Base-by-base conservation (phyloP, 805 yeast species). In the Candida bentonensis region DNA sequence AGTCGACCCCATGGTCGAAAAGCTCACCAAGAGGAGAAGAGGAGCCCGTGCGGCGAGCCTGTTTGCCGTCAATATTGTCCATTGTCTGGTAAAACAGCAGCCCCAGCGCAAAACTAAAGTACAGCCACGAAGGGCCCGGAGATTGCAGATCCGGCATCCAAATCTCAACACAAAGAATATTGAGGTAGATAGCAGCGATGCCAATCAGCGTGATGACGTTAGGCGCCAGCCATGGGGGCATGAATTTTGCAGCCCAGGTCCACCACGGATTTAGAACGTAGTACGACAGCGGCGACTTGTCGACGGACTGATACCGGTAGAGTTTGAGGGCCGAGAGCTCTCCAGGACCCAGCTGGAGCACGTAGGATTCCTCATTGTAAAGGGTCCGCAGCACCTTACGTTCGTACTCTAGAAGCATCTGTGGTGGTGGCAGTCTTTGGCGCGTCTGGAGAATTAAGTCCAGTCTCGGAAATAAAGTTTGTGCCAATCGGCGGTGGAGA, bases 41-140 rank as follows among this genome's bases (percentile, higher is more conserved):
- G 62, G 86, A 94, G n/a, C 94, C 94, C 1, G 96, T 88, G 56
- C 89, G 76, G 58, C 97, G 77, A 15, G 96, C 96, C 61, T 88
- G 97, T 50, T 82, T 74, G 3, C 97, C 97, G 62, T 88, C 97
- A 62, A 95, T 83, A 0, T 95, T 95, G 61, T 88, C 97, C 60
- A 88, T 86, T 0, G 96, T 88, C 60, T 88, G 97, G 61, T 88
- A 88, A 72, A 87, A 66, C 58, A 88, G 87, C 51, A 88, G 64
- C 3, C 94, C 89, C 49, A 82, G 57, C 0, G 94, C 96, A 59
- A 84, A 83, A 40, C 79, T 65, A 51, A 74, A 72, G 58, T 82
- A 84, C 15, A 79, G 72, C 94, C 94, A 84, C 26, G 72, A 60
- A 4, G 97, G 96, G 11, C 73, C 68, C n/a, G 55, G 57, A 28